Base-by-base conservation (phyloP, 208 protist genomes). In the Leishmania tarentolae region DNA sequence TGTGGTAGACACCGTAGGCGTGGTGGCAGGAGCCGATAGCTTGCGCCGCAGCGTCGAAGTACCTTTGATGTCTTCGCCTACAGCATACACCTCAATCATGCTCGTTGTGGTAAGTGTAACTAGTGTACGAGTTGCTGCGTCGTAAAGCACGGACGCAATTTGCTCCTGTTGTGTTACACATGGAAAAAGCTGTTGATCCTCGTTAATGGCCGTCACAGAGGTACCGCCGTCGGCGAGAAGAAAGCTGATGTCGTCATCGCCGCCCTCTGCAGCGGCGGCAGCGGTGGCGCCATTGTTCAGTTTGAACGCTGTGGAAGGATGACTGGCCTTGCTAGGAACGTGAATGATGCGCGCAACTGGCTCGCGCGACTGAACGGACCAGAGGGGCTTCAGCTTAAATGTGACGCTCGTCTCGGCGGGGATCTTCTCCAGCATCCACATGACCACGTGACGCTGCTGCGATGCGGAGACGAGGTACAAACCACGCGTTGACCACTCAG, bases 221-320 rank as follows among this genome's bases (percentile, higher is more conserved):
- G 81, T 82, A 70, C 83, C 83, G 47, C 80, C 86, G 69, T 90
- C 87, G 21, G 85, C 63, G 21, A 97, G 86, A 71, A 97, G 70
- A 82, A 97, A 97, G 21, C 80, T 76, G 47, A 91, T 88, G n/a
- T 97, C 94, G 70, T 94, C 90, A 31, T 92, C 87, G 59, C 75
- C 78, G 17, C 75, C 80, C 19, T 78, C 80, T 50, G 73, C 72
- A 53, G 71, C 74, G 1, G 47, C 44, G 52, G 31, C 73, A 31
- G 24, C 42, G 47, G 35, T 61, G 50, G 40, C 79, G 70, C 56
- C 56, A 24, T n/a, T 24, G 19, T 42, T 44, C 42, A 52, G n/a
- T 19, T 59, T 59, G 13, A 63, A 77, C 19, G 15, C 70, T 37
- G 69, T 69, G n/a, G 82, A n/a, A 9, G 72, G 40, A 37, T 46